phyloP scores from a whole-genome alignment of 139 green algal genomes.

The Chlamydomonas sp. region DNA sequence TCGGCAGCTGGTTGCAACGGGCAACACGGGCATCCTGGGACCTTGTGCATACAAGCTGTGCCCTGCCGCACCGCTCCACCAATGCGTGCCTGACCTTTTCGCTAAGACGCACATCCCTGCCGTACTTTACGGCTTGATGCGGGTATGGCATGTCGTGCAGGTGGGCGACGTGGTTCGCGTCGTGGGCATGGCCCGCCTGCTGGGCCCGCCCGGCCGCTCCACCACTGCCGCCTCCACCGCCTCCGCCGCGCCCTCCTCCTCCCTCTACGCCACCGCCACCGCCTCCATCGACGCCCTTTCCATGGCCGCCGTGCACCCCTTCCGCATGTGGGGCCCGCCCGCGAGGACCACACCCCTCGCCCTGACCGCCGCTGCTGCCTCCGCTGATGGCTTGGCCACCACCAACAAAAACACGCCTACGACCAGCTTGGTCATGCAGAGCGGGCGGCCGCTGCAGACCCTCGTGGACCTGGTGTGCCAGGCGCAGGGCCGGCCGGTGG shows the following conservation, averaged over 20 bases:
- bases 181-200: not conserved
- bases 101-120: not conserved
- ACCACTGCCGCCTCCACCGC: not conserved
- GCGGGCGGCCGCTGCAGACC: slow-evolving; percentile 7
- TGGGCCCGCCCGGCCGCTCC: not conserved
- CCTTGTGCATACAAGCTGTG: not conserved
- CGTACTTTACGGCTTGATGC: not conserved
- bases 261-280: not conserved
- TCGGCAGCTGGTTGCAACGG: not conserved
- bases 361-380: not conserved
- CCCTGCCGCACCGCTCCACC: not conserved
- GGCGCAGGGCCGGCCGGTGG: not conserved
- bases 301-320: not conserved
- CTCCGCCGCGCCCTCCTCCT: not conserved
- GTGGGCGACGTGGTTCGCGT: slow-evolving; percentile 32
- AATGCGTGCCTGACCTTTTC: not conserved
- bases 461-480: slow-evolving; percentile 7
- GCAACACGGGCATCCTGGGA: not conserved
- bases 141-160: not conserved
- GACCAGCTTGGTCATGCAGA: not conserved
- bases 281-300: not conserved
- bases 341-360: not conserved
- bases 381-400: too few species aligned
- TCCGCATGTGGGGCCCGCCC: not conserved
- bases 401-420: not conserved